Percentiles rank a stretch among this genome's conserved stretches.
Conservation (phyloP, 139 green algal genomes). For the Chlamydomonas sphaeroides region DNA sequence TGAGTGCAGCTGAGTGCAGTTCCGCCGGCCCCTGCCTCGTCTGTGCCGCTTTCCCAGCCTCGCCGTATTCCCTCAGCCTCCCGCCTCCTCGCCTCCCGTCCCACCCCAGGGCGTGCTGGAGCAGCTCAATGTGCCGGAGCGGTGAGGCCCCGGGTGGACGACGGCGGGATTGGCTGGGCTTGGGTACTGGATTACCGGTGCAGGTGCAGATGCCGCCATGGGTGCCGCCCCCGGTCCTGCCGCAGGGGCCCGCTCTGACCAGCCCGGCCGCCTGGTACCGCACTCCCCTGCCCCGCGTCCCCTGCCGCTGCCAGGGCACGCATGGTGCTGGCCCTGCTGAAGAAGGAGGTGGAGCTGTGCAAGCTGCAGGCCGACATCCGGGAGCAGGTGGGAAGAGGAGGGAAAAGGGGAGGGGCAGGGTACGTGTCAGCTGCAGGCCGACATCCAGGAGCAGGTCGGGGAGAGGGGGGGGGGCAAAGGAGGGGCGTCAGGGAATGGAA, state of each 20-base stretch:
- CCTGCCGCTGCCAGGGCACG: conserved; percentile 33
- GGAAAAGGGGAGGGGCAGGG: conserved; percentile 98
- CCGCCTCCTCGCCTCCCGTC: no score
- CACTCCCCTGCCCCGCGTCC: no score
- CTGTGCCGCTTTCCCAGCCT: no score
- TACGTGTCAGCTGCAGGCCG: conserved; percentile 90
- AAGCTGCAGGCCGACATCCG: conserved; percentile 92
- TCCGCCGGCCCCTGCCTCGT: no score
- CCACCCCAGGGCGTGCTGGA: conserved; percentile 87
- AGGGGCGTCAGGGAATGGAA: conserved; percentile 98
- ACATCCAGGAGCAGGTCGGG: conserved; percentile 87
- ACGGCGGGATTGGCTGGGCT: background rate
- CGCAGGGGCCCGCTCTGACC: no score
- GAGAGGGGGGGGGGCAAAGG: no score
- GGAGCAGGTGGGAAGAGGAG: conserved; percentile 77
- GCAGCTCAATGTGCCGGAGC: conserved; percentile 78
- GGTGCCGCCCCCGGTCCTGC: no score
- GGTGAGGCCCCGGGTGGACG: conserved; percentile 43
- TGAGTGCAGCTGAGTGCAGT: no score
- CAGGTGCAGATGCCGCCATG: no score
- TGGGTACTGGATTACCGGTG: no score
- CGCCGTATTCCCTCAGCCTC: no score
- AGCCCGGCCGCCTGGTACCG: no score
- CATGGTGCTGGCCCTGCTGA: conserved; percentile 86
- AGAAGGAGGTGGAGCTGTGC: conserved; percentile 98